A percentile compares a stretch with the other conserved stretches of the same genome.
Evolutionary conservation across 352 stramenopile genomes (phyloP).

Genomic region (Phytopythium mirpurense): DNA sequence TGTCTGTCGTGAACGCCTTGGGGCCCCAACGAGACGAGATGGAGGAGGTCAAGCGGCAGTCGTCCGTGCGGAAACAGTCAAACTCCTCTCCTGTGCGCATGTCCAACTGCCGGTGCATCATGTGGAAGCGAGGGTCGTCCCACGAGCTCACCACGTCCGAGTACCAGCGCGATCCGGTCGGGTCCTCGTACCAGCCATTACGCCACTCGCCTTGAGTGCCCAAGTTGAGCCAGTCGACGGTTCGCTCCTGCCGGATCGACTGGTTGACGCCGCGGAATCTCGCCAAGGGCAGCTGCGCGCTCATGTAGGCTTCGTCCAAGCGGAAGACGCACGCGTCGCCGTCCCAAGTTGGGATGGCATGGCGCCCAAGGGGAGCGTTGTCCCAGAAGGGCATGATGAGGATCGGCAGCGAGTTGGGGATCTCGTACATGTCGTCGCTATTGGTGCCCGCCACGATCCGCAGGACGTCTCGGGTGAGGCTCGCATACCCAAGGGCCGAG

Average conservation of each 20-base stretch:
- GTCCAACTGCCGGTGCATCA: conserved; percentile 18
- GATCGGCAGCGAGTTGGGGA: conserved; percentile 8
- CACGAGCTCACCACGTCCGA: conserved; percentile 16
- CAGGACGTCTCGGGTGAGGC: conserved; percentile 5
- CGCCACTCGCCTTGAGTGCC: conserved; percentile 11
- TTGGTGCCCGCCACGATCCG: conserved; percentile 1
- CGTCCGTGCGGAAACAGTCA: conserved; percentile 6
- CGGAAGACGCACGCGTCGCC: conserved; percentile 10
- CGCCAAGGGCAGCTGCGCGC: neutral
- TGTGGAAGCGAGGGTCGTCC: conserved; percentile 13
- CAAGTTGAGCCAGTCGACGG: conserved; percentile 13
- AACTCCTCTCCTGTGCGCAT: conserved; percentile 14
- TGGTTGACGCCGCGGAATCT: conserved; percentile 13
- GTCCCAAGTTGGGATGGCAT: conserved; percentile 10
- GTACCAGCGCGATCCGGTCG: conserved; percentile 17
- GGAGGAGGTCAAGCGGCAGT: neutral
- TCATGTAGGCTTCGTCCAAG: conserved; percentile 4
- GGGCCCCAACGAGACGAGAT: neutral
- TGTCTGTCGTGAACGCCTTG: neutral
- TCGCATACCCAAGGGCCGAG: conserved; percentile 5
- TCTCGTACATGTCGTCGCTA: conserved; percentile 1
- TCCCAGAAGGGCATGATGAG: conserved; percentile 13
- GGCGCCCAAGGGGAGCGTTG: conserved; percentile 1
- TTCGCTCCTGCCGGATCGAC: conserved; percentile 8
- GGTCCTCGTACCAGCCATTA: conserved; percentile 25